Conservation (phyloP, 2,329 filamentous ascomycete species). For the Capronia americana region DNA sequence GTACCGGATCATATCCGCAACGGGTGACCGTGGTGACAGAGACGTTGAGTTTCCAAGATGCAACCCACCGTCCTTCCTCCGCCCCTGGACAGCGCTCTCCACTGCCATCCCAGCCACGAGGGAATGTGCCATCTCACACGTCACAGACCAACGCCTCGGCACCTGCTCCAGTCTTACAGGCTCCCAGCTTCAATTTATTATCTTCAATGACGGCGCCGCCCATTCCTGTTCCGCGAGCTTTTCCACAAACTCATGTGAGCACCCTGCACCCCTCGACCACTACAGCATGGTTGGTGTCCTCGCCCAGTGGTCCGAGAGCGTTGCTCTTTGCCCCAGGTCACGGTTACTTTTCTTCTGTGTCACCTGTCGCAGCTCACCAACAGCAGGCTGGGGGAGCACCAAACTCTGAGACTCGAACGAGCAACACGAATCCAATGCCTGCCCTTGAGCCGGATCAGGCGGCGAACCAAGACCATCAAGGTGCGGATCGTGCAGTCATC, state of each 20-base stretch:
- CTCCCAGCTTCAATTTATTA: not conserved
- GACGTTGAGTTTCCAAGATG: slow-evolving; percentile 21
- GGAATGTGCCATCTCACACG: not conserved
- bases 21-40: slow-evolving; percentile 27
- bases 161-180: not conserved
- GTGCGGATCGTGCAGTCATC: slow-evolving; percentile 15
- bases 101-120: slow-evolving; percentile 11
- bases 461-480: not conserved
- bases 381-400: not conserved
- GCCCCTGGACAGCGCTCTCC: slow-evolving; percentile 22
- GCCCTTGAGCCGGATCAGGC: slow-evolving; percentile 3
- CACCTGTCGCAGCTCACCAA: not conserved
- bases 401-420: slow-evolving; percentile 4
- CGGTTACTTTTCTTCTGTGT: slow-evolving; percentile 33
- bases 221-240: not conserved
- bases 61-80: slow-evolving; percentile 25
- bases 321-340: slow-evolving; percentile 39
- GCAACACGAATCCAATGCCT: not conserved
- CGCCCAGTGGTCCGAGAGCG: slow-evolving; percentile 36
- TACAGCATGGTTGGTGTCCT: slow-evolving; percentile 38
- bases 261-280: slow-evolving; percentile 11
- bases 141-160: not conserved
- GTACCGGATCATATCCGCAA: slow-evolving; percentile 6
- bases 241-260: not conserved
- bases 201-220: not conserved